Evolutionary conservation across 2,329 filamentous ascomycete species (phyloP).

Genomic region (Cadophora luteo-olivacea): DNA sequence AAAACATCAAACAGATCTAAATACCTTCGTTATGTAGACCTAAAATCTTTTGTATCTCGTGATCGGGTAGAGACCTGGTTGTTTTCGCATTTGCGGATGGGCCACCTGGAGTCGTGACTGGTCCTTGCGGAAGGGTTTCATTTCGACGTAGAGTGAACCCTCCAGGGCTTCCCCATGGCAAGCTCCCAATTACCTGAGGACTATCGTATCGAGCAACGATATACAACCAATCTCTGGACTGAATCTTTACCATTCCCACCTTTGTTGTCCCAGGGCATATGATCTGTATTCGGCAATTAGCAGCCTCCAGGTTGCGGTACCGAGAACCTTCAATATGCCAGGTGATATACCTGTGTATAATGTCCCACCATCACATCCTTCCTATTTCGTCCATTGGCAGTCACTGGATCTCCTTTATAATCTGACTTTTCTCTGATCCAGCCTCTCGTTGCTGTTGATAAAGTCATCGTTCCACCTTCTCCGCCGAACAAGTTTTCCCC

Average conservation of each 20-base stretch:
- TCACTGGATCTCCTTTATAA: neutral
- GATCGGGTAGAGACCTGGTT: neutral
- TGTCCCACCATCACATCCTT: neutral
- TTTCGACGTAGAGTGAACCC: neutral
- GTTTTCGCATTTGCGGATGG: neutral
- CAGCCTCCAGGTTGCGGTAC: neutral
- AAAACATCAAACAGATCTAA: neutral
- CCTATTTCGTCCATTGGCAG: neutral
- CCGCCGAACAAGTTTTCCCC: neutral
- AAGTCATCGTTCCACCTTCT: neutral
- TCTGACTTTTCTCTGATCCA: neutral
- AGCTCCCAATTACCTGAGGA: neutral
- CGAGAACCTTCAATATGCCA: too few relatives aligned
- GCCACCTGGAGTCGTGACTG: too few relatives aligned
- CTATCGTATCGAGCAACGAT: neutral
- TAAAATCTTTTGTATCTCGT: neutral
- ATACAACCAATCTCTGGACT: neutral
- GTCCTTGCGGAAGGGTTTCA: too few relatives aligned
- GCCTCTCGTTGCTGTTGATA: neutral
- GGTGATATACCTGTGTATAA: neutral
- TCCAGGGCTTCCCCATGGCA: neutral
- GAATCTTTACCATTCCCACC: neutral
- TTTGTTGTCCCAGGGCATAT: neutral
- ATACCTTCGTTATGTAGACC: conserved; percentile 1
- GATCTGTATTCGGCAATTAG: neutral